A percentile compares a stretch with the other conserved stretches of the same genome.
phyloP scores from a whole-genome alignment of 176 grass and related monocot genomes.

The Ananas comosus region DNA sequence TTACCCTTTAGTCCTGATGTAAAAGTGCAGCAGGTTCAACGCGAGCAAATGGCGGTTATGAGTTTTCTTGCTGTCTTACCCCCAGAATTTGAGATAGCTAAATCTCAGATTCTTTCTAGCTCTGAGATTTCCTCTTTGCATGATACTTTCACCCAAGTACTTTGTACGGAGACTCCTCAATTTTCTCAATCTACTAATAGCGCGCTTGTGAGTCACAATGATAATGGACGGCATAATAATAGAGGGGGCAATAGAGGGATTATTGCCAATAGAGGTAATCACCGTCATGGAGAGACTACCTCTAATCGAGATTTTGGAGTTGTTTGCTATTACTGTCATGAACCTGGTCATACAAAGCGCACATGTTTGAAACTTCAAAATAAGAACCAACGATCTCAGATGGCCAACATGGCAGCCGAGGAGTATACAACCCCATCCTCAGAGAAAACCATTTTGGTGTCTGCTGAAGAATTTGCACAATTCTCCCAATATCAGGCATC shows the following conservation, averaged over 20 bases:
- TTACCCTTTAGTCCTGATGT: neutral
- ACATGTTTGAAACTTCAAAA: neutral
- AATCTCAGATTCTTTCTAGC: neutral
- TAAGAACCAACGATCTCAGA: too few species aligned
- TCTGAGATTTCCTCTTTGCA: neutral
- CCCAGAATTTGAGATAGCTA: neutral
- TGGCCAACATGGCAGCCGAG: neutral
- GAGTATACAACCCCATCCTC: neutral
- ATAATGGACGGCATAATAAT: neutral
- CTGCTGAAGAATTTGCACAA: neutral
- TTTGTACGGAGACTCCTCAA: neutral
- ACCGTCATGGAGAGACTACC: too few species aligned
- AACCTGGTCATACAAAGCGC: neutral
- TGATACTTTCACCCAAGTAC: neutral
- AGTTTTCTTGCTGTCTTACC: neutral
- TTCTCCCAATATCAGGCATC: neutral
- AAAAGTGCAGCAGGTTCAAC: neutral
- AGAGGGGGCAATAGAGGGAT: neutral
- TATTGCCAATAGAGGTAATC: too few species aligned
- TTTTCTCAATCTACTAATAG: neutral
- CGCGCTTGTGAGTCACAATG: neutral
- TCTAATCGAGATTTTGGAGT: neutral
- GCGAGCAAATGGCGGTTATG: neutral
- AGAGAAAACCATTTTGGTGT: neutral
- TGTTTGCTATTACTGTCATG: slow-evolving; percentile 1